Conservation (phyloP, 371 early-diverging fungal genomes). For the Circinella umbellata region DNA sequence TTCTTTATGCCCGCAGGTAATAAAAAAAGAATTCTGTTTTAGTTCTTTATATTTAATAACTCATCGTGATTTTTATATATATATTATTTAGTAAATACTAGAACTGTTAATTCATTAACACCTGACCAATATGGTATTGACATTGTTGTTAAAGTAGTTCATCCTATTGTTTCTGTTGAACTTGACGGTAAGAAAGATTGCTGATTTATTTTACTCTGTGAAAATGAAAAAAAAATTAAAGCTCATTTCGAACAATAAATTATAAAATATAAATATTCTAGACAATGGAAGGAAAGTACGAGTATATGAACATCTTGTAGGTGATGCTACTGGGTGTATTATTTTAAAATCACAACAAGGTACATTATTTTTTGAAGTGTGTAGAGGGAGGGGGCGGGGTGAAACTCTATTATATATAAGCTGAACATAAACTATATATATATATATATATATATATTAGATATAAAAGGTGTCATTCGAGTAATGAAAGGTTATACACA, state of each 20-base stretch:
- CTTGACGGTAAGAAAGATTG: constrained; percentile 20
- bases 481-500: constrained; percentile 28
- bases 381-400: no score
- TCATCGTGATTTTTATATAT: no score
- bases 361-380: background rate
- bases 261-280: constrained; percentile 3
- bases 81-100: background rate
- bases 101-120: constrained; percentile 12
- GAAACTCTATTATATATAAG: no score
- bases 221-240: no score
- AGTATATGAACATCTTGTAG: constrained; percentile 34
- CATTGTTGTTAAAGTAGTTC: constrained; percentile 21
- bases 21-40: no score
- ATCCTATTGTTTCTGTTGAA: constrained; percentile 22
- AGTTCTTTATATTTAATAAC: no score
- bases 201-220: background rate
- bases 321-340: constrained; percentile 32
- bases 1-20: no score
- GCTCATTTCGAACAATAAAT: no score
- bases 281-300: constrained; percentile 12
- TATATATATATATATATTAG: background rate
- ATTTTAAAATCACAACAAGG: constrained; percentile 28
- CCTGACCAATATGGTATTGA: constrained; percentile 35
- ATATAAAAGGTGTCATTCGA: constrained; percentile 9
- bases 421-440: no score